Evolutionary conservation across 192 early-diverging fungal species (phyloP).

Genomic region (Anaeromyces robustus): DNA sequence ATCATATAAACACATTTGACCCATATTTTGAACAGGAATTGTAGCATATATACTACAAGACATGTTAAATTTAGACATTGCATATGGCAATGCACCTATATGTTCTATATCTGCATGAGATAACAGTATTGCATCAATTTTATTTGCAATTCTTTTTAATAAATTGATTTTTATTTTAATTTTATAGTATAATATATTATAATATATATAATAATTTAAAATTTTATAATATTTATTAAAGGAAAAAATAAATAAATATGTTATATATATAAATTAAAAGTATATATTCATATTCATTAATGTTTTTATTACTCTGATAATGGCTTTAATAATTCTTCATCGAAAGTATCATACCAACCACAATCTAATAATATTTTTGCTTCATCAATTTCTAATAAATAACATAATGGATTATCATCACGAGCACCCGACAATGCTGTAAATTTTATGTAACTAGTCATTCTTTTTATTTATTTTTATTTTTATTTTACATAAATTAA

Average conservation of each 20-base stretch:
- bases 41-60: conserved; percentile 80
- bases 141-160: conserved; percentile 56
- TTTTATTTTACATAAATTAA: too few species aligned
- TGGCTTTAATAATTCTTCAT: conserved; percentile 44
- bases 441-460: conserved; percentile 48
- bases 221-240: too few species aligned
- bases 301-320: conserved; percentile 60
- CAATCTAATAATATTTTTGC: conserved; percentile 90
- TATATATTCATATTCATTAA: too few species aligned
- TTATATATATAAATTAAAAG: too few species aligned
- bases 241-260: too few species aligned
- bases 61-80: conserved; percentile 56
- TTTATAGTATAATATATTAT: too few species aligned
- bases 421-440: conserved; percentile 73
- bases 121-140: conserved; percentile 77
- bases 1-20: conserved; percentile 69
- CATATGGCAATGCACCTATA: conserved; percentile 72
- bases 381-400: conserved; percentile 79
- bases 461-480: not conserved
- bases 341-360: conserved; percentile 70
- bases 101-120: conserved; percentile 80
- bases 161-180: not conserved
- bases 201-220: too few species aligned
- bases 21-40: conserved; percentile 84
- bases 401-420: conserved; percentile 62